phyloP scores from a whole-genome alignment of 805 yeast species.

The Ogataea minuta region DNA sequence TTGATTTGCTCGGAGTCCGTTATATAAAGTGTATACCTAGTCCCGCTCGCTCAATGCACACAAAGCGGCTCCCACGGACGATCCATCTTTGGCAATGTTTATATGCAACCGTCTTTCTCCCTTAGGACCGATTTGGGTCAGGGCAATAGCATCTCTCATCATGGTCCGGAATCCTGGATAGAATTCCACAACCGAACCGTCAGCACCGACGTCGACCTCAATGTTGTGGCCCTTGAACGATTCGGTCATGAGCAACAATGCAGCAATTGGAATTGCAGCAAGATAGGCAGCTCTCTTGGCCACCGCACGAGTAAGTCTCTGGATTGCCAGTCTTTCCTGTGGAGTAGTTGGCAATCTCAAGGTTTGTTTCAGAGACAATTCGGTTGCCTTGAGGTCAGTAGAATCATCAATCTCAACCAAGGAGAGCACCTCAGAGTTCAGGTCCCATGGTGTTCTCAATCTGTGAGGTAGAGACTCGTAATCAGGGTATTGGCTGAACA shows the following conservation, averaged over 20 bases:
- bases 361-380: slow-evolving; percentile 60
- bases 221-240: slow-evolving; percentile 63
- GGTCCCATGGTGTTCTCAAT: slow-evolving; percentile 70
- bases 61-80: slow-evolving; percentile 96
- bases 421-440: slow-evolving; percentile 82
- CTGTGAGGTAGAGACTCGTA: slow-evolving; percentile 55
- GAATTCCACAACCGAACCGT: slow-evolving; percentile 90
- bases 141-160: slow-evolving; percentile 73
- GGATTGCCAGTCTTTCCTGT: slow-evolving; percentile 74
- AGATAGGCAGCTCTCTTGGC: slow-evolving; percentile 87
- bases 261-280: slow-evolving; percentile 88
- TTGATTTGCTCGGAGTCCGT: slow-evolving; percentile 2
- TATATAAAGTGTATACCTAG: neutral
- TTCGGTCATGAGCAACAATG: slow-evolving; percentile 62
- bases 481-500: slow-evolving; percentile 53
- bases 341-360: slow-evolving; percentile 66
- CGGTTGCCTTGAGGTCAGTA: slow-evolving; percentile 66
- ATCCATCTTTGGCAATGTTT: slow-evolving; percentile 88
- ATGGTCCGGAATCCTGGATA: slow-evolving; percentile 86
- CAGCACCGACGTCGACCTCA: slow-evolving; percentile 91
- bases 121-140: slow-evolving; percentile 69
- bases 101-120: slow-evolving; percentile 73
- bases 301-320: slow-evolving; percentile 71
- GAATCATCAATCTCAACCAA: slow-evolving; percentile 84
- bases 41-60: slow-evolving; percentile 55